These are phyloP conservation scores for Chaetomium sp. DNA, from an alignment of 2,329 filamentous ascomycete species.

Conservation along the genomic window DNA sequence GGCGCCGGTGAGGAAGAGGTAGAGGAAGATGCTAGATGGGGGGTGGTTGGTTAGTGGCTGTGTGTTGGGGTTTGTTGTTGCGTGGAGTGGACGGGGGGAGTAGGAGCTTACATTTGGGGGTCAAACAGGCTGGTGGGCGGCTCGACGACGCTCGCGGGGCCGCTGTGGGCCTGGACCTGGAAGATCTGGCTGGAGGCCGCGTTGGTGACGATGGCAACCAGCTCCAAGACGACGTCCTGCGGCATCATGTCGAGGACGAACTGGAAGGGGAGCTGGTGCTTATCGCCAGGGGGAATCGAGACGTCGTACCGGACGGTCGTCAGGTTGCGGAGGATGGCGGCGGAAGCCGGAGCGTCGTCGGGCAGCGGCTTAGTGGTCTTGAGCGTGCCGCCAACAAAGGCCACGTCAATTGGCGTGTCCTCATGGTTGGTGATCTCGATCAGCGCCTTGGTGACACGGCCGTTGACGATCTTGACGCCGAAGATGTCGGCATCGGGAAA, in stretches of 20 bases:
- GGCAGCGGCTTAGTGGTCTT: slow-evolving; percentile 57
- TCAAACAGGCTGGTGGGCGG: slow-evolving; percentile 89
- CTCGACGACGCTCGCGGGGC: slow-evolving; percentile 84
- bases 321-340: slow-evolving; percentile 77
- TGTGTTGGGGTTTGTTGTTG: slow-evolving; percentile 44
- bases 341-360: slow-evolving; percentile 50
- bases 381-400: slow-evolving; percentile 76
- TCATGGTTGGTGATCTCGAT: slow-evolving; percentile 86
- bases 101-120: slow-evolving; percentile 78
- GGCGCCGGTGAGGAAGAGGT: slow-evolving; percentile 79
- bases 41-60: slow-evolving; percentile 9
- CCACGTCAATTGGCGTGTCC: slow-evolving; percentile 70
- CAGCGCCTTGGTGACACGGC: slow-evolving; percentile 78
- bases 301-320: slow-evolving; percentile 74
- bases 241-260: slow-evolving; percentile 93
- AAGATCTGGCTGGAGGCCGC: slow-evolving; percentile 64
- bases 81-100: slow-evolving; percentile 37
- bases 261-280: slow-evolving; percentile 75
- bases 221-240: slow-evolving; percentile 78
- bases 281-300: slow-evolving; percentile 73
- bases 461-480: slow-evolving; percentile 94
- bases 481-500: slow-evolving; percentile 79
- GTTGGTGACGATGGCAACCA: slow-evolving; percentile 74
- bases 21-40: slow-evolving; percentile 82
- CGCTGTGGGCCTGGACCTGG: slow-evolving; percentile 79